These are phyloP conservation scores for Yarrowia porcina DNA, from an alignment of 805 yeast genomes.

Conservation along the genomic window DNA sequence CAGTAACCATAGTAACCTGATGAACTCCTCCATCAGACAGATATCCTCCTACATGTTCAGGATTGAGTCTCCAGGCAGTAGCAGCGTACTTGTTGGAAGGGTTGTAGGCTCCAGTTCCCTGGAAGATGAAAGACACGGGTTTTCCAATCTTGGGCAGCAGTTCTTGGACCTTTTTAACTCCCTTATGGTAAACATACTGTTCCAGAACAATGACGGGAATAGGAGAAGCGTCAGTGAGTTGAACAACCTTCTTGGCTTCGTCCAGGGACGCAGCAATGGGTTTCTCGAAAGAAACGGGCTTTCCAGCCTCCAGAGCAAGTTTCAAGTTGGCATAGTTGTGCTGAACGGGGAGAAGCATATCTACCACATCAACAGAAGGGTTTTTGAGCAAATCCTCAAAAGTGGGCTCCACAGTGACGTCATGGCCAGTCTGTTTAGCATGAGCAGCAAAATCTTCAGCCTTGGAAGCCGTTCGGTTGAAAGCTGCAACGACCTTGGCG, in stretches of 20 bases:
- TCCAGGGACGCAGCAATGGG: constrained; percentile 84
- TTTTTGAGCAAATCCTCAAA: constrained; percentile 55
- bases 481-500: constrained; percentile 61
- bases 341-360: constrained; percentile 87
- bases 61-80: constrained; percentile 85
- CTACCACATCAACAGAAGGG: constrained; percentile 68
- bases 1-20: constrained; percentile 83
- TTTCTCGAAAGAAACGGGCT: constrained; percentile 82
- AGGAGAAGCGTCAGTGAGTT: constrained; percentile 56
- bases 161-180: constrained; percentile 53
- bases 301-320: constrained; percentile 66
- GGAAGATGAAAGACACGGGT: constrained; percentile 40
- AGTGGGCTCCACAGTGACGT: constrained; percentile 47
- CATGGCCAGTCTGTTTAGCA: constrained; percentile 43
- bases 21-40: constrained; percentile 96
- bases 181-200: constrained; percentile 74
- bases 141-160: constrained; percentile 71
- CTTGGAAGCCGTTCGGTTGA: constrained; percentile 78
- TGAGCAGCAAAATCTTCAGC: constrained; percentile 73
- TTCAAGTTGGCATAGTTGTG: constrained; percentile 65
- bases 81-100: constrained; percentile 47
- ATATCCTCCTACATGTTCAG: constrained; percentile 91
- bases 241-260: constrained; percentile 78
- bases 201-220: constrained; percentile 76
- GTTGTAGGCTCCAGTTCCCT: constrained; percentile 51